A percentile compares a stretch with the other conserved stretches of the same genome.
These are phyloP conservation scores for Mrakia frigida DNA, from an alignment of 768 basidiomycete genomes.

Conservation along the genomic window DNA sequence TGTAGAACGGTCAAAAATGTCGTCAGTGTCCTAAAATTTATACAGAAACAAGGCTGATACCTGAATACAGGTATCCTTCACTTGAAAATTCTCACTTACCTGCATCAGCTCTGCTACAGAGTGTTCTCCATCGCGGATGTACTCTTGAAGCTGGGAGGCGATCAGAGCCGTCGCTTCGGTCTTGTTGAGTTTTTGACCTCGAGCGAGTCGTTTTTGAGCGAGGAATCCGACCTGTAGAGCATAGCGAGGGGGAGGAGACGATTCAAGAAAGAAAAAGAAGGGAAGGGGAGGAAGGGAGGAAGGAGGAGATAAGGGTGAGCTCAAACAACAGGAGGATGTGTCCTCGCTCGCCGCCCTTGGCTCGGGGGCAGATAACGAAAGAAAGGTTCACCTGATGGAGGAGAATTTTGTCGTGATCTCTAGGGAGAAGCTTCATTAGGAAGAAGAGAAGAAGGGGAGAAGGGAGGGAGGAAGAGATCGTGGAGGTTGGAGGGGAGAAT, in stretches of 20 bases:
- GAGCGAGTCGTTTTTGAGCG: constrained; percentile 88
- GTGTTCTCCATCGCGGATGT: constrained; percentile 79
- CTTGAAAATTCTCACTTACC: too few species aligned
- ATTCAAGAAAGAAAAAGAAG: not conserved
- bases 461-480: not conserved
- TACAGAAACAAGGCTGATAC: too few species aligned
- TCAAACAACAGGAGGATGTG: constrained; percentile 24
- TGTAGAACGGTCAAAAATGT: not conserved
- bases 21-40: too few species aligned
- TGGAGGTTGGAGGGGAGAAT: not conserved
- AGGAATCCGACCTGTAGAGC: constrained; percentile 57
- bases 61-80: too few species aligned
- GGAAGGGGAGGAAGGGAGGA: constrained; percentile 18
- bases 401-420: constrained; percentile 68
- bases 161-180: constrained; percentile 86
- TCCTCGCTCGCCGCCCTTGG: constrained; percentile 17
- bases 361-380: constrained; percentile 26
- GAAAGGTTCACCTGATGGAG: constrained; percentile 56
- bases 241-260: not conserved
- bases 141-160: constrained; percentile 76
- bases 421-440: constrained; percentile 64
- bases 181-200: constrained; percentile 81
- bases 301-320: constrained; percentile 25
- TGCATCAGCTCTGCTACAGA: constrained; percentile 90
- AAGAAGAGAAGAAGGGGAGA: not conserved